Percentiles rank a stretch among this genome's conserved stretches.
These are phyloP conservation scores for Fusarium protoensiforme DNA, from an alignment of 2,329 filamentous ascomycete species.

Conservation along the genomic window DNA sequence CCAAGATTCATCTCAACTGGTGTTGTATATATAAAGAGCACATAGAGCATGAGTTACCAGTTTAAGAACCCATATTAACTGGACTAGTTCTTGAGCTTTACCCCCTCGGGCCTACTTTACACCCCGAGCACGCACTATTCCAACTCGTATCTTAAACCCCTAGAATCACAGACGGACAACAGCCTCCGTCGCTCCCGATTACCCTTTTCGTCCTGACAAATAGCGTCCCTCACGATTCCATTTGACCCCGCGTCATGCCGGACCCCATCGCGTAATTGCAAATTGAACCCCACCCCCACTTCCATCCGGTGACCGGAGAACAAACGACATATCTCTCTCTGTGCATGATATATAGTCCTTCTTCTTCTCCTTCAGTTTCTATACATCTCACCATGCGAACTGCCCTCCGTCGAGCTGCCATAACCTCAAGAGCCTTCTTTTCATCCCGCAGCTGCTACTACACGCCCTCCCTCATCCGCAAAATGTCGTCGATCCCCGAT, in stretches of 20 bases:
- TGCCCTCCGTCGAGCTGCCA: slow-evolving; percentile 15
- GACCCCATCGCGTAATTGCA: slow-evolving; percentile 20
- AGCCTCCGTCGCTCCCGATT: neutral
- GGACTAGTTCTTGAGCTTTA: neutral
- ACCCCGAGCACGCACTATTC: neutral
- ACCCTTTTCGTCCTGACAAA: slow-evolving; percentile 7
- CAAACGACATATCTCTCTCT: slow-evolving; percentile 16
- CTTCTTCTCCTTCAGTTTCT: neutral
- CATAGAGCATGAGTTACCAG: neutral
- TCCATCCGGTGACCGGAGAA: slow-evolving; percentile 15
- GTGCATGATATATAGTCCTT: slow-evolving; percentile 2
- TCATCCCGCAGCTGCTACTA: neutral
- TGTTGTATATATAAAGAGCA: neutral
- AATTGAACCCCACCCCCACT: slow-evolving; percentile 27
- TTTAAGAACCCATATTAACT: neutral
- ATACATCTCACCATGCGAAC: slow-evolving; percentile 29
- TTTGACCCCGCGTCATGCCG: slow-evolving; percentile 22
- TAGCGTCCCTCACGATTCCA: slow-evolving; percentile 1
- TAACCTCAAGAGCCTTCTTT: slow-evolving; percentile 22
- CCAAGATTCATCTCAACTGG: neutral
- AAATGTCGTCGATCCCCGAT: slow-evolving; percentile 48
- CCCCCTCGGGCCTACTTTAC: neutral
- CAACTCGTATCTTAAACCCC: neutral
- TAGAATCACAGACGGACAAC: neutral
- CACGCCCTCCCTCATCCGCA: slow-evolving; percentile 44